These are phyloP conservation scores for Cryptosporidium baileyi DNA, from an alignment of 169 alveolate genomes.

Conservation along the genomic window DNA sequence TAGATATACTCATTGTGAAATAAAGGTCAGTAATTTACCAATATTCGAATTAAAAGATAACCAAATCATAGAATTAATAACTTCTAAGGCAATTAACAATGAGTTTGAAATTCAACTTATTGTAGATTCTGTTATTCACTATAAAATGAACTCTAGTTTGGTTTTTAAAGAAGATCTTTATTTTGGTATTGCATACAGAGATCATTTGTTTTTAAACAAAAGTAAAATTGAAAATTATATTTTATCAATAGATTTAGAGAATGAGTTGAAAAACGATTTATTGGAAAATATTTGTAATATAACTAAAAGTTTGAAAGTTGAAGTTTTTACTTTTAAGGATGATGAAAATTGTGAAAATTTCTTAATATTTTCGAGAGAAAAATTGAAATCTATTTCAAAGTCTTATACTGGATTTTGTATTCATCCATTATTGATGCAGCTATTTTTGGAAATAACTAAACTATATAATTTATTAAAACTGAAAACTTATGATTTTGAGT, in stretches of 20 bases:
- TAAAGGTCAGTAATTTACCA: background rate
- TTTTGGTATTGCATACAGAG: background rate
- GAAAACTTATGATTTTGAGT: background rate
- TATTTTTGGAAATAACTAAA: constrained; percentile 3
- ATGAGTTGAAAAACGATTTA: background rate
- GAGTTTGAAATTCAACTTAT: background rate
- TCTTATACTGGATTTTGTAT: constrained; percentile 48
- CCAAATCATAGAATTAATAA: background rate
- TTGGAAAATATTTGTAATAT: background rate
- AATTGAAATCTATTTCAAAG: constrained; percentile 15
- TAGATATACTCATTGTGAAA: constrained; percentile 17
- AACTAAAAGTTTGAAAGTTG: background rate
- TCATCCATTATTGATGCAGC: constrained; percentile 28
- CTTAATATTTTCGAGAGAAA: background rate
- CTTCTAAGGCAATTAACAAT: background rate
- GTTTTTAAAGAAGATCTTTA: background rate
- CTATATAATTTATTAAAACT: background rate
- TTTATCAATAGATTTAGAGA: background rate
- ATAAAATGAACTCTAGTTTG: background rate
- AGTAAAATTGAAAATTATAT: background rate
- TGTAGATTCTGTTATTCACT: background rate
- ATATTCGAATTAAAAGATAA: background rate
- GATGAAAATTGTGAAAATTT: background rate
- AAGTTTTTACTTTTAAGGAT: background rate
- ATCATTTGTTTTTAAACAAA: background rate